Percentiles rank a stretch among this genome's conserved stretches.
These are phyloP conservation scores for Pythium graminicola DNA, from an alignment of 352 stramenopile genomes.

Conservation along the genomic window DNA sequence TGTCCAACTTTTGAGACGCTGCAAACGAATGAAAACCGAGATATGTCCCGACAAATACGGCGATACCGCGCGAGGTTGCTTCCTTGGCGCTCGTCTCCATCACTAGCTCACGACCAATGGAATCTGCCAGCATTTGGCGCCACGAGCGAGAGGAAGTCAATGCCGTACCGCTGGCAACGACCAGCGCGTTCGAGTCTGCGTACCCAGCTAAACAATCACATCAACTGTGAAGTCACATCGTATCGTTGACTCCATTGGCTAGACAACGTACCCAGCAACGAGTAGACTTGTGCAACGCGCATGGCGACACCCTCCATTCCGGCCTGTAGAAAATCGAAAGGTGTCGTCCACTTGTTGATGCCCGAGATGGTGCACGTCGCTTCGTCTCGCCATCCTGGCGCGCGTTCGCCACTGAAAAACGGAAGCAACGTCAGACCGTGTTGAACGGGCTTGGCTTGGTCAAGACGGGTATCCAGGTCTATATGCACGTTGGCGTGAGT, in stretches of 20 bases:
- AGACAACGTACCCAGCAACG: constrained; percentile 54
- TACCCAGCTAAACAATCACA: constrained; percentile 18
- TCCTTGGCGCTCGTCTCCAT: constrained; percentile 58
- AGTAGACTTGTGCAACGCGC: constrained; percentile 79
- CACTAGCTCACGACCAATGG: constrained; percentile 62
- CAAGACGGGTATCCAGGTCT: constrained; percentile 40
- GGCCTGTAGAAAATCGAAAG: constrained; percentile 84
- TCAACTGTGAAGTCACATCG: background rate
- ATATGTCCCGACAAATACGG: constrained; percentile 60
- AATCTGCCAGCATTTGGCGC: constrained; percentile 85
- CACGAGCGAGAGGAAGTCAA: constrained; percentile 73
- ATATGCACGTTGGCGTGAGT: background rate
- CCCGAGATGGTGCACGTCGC: constrained; percentile 88
- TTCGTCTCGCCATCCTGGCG: constrained; percentile 88
- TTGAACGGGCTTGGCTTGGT: constrained; percentile 29
- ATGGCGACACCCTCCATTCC: constrained; percentile 90
- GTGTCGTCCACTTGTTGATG: constrained; percentile 87
- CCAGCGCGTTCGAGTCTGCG: constrained; percentile 39
- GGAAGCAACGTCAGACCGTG: constrained; percentile 86
- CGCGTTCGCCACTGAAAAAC: constrained; percentile 91
- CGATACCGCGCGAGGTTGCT: constrained; percentile 80
- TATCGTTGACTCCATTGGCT: too few species aligned
- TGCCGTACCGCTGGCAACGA: constrained; percentile 78
- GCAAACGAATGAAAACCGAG: constrained; percentile 49
- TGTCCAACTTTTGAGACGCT: constrained; percentile 30